phyloP scores from a whole-genome alignment of 148 eudicot species.

The Amaranthus cruentus region DNA sequence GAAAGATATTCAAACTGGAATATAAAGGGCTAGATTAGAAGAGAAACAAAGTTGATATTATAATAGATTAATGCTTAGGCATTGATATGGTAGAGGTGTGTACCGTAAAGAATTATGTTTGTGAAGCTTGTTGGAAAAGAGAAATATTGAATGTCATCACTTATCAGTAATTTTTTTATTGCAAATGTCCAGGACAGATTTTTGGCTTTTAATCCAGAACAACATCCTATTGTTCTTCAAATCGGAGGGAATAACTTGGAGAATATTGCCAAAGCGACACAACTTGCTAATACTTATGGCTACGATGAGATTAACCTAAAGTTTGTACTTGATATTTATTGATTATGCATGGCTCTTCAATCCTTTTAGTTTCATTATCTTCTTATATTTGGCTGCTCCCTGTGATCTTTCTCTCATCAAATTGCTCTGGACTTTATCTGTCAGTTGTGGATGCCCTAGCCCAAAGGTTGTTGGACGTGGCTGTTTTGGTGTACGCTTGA shows the following conservation, averaged over 20 bases:
- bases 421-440: slow-evolving; percentile 14
- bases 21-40: too few species aligned
- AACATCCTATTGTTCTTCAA: slow-evolving; percentile 96
- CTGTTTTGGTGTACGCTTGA: slow-evolving; percentile 85
- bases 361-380: slow-evolving; percentile 15
- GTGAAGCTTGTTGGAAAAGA: too few species aligned
- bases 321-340: slow-evolving; percentile 33
- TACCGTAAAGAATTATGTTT: too few species aligned
- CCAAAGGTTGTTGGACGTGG: slow-evolving; percentile 96
- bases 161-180: slow-evolving; percentile 5
- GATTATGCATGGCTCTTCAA: neutral
- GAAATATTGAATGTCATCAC: too few species aligned
- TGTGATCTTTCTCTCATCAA: slow-evolving; percentile 4
- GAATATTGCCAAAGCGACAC: slow-evolving; percentile 77
- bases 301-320: slow-evolving; percentile 94
- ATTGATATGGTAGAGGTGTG: neutral
- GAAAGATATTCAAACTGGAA: too few species aligned
- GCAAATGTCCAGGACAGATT: slow-evolving; percentile 70
- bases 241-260: slow-evolving; percentile 91
- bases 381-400: slow-evolving; percentile 1
- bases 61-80: neutral
- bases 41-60: too few species aligned
- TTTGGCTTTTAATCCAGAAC: slow-evolving; percentile 74
- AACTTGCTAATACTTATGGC: slow-evolving; percentile 77
- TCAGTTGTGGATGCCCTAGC: slow-evolving; percentile 98